Conservation (phyloP, 768 basidiomycete species). For the Agrocybe chaxingu region DNA sequence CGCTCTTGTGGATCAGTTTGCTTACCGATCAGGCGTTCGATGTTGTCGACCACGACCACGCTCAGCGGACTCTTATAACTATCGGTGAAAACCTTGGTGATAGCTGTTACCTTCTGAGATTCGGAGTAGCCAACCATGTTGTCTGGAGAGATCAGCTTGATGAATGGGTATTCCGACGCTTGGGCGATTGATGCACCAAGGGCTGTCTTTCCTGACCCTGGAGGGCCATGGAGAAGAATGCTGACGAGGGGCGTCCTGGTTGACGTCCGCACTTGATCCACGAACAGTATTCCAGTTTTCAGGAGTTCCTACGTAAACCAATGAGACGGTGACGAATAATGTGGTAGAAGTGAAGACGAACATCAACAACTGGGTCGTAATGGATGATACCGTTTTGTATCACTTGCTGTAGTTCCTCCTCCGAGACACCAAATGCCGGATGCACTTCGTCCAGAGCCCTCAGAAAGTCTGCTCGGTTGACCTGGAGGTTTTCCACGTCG, state of each 20-base stretch:
- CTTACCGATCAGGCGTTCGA: constrained; percentile 90
- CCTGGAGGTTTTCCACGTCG: constrained; percentile 90
- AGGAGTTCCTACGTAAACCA: constrained; percentile 66
- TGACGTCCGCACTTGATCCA: constrained; percentile 91
- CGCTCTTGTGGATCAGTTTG: neutral
- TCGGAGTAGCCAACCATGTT: constrained; percentile 97
- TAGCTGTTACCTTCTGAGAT: constrained; percentile 83
- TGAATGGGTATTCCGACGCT: constrained; percentile 93
- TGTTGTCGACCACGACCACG: constrained; percentile 91
- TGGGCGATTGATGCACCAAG: constrained; percentile 92
- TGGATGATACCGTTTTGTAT: constrained; percentile 97
- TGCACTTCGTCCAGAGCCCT: constrained; percentile 91
- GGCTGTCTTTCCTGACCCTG: constrained; percentile 93
- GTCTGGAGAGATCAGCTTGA: constrained; percentile 95
- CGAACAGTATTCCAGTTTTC: constrained; percentile 81
- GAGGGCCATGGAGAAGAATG: constrained; percentile 83
- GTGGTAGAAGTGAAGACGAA: constrained; percentile 34
- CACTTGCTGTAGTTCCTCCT: constrained; percentile 90
- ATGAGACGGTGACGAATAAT: neutral
- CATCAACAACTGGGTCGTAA: constrained; percentile 72
- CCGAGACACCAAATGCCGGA: constrained; percentile 95
- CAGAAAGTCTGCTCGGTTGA: constrained; percentile 84
- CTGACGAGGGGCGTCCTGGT: constrained; percentile 90
- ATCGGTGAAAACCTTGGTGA: constrained; percentile 91
- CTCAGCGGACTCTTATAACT: constrained; percentile 97